Percentiles rank a stretch among this genome's conserved stretches.
phyloP scores from a whole-genome alignment of 345 rosid species.

The Limnanthes douglasii region DNA sequence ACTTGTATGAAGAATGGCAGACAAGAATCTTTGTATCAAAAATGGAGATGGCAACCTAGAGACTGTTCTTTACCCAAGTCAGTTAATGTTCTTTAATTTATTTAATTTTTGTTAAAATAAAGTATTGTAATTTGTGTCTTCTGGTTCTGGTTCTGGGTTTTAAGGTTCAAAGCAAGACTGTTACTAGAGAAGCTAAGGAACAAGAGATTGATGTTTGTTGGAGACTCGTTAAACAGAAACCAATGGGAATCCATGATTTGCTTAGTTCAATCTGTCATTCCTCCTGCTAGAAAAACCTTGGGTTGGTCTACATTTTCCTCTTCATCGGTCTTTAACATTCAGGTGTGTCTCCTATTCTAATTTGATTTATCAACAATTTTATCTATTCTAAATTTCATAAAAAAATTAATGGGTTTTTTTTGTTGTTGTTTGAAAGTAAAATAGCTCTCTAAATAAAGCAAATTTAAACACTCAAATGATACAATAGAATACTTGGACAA shows the following conservation, averaged over 20 bases:
- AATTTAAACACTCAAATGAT: too few relatives aligned
- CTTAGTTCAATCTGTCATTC: conserved; percentile 70
- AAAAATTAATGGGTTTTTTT: too few relatives aligned
- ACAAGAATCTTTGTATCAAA: conserved; percentile 65
- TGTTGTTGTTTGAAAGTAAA: too few relatives aligned
- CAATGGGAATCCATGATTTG: conserved; percentile 99
- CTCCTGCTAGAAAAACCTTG: conserved; percentile 51
- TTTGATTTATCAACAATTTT: too few relatives aligned
- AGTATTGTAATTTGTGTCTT: not conserved
- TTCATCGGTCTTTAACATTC: conserved; percentile 9
- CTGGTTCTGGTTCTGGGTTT: not conserved
- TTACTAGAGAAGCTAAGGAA: conserved; percentile 76
- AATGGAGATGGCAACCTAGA: conserved; percentile 94
- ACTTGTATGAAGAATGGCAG: conserved; percentile 92
- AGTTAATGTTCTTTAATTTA: not conserved
- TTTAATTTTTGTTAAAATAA: not conserved
- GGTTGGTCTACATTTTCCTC: conserved; percentile 46
- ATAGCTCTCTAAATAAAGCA: too few relatives aligned
- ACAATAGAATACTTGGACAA: too few relatives aligned
- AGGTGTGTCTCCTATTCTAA: conserved; percentile 3
- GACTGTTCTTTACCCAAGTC: conserved; percentile 81
- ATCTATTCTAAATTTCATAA: too few relatives aligned
- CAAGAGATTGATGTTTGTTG: conserved; percentile 93
- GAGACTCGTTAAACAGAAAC: conserved; percentile 89
- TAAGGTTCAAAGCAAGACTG: conserved; percentile 56